These are phyloP conservation scores for Podila epicladia DNA, from an alignment of 192 early-diverging fungal species.

Conservation along the genomic window DNA sequence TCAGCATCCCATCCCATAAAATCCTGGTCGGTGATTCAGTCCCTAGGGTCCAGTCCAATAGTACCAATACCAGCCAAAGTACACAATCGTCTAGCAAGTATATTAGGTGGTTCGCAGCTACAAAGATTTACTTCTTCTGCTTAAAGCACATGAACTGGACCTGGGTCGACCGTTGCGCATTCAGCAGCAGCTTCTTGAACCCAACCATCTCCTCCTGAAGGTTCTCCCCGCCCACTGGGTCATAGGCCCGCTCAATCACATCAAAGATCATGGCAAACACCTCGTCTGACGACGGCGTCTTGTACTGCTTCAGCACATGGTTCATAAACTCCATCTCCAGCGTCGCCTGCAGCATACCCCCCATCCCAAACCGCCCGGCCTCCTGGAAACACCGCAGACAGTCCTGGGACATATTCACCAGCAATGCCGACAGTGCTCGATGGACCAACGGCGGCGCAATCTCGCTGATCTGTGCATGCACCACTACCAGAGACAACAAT, in stretches of 20 bases:
- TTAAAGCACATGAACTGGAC: constrained; percentile 71
- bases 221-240: constrained; percentile 60
- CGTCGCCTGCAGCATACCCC: constrained; percentile 95
- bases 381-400: constrained; percentile 80
- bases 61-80: no score
- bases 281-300: constrained; percentile 70
- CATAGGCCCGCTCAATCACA: constrained; percentile 73
- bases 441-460: constrained; percentile 82
- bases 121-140: constrained; percentile 29
- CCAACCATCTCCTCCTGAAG: constrained; percentile 62
- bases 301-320: constrained; percentile 82
- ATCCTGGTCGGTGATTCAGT: no score
- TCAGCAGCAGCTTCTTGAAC: constrained; percentile 61
- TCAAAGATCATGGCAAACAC: constrained; percentile 81
- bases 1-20: no score
- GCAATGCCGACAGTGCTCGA: constrained; percentile 77
- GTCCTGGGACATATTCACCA: constrained; percentile 80
- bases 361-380: constrained; percentile 88
- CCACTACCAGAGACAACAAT: constrained; percentile 85
- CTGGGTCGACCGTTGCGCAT: constrained; percentile 60
- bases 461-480: constrained; percentile 90
- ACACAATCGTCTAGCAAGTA: no score
- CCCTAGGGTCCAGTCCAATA: no score
- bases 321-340: constrained; percentile 93
- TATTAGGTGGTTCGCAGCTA: no score